Base-by-base conservation (phyloP, 805 yeast species). In the Suhomyces vadensis region DNA sequence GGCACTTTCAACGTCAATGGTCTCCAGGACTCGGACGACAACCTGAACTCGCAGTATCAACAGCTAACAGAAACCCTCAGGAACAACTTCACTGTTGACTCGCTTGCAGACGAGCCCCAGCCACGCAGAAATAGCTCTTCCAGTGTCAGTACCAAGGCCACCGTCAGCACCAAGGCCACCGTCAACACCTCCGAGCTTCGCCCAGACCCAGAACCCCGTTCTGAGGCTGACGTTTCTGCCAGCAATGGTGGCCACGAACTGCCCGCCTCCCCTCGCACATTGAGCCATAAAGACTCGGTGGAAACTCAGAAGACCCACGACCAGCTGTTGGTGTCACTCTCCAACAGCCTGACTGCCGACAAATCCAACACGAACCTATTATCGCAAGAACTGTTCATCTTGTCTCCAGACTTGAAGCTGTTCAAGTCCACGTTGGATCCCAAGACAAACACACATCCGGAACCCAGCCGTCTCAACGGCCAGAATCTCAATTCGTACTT, bases 1-100 rank as follows among this genome's bases (percentile, higher is more conserved):
- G 81, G 74, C 2, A 68, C 77, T 0, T 57, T 69, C 43, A 65
- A 73, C 41, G 78, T 78, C 41, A 73, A 65, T 26, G 84, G 78
- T 1, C 54, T 77, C 27, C 64, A 68, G n/a, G 21, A 42, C 25
- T n/a, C 27, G 21, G 41, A 35, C 36, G 37, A 42, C 31, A 24
- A 25, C 37, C 33, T n/a, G n/a, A n/a, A n/a, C n/a, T n/a, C n/a
- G n/a, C 39, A 42, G 31, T 50, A 50, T 41, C 27, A 45, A 16
- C 50, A 43, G 47, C 39, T 47, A 35, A 47, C 49, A 17, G 40
- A 46, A 23, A 20, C 44, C 1, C 37, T 39, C 38, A 24, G 35
- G 10, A 41, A 45, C 31, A 36, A 45, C 26, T 22, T 41, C 19
- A 47, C 43, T 11, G 27, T 21, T 7, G 44, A 47, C 6, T 47